phyloP scores from a whole-genome alignment of 768 basidiomycete species.

The Collybiopsis confluens region DNA sequence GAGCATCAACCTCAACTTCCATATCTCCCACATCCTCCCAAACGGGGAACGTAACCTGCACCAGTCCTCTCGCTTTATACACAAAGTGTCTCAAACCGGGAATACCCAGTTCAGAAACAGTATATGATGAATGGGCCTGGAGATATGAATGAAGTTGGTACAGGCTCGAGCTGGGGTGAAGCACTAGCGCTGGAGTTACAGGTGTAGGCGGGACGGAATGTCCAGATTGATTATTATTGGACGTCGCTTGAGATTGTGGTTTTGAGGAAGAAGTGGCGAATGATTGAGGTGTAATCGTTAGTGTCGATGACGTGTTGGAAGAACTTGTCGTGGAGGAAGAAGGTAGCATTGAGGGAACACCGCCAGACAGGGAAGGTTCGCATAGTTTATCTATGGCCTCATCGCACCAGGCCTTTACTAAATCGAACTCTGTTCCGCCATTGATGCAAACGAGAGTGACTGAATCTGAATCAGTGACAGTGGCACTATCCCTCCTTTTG shows the following conservation, averaged over 20 bases:
- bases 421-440: slow-evolving; percentile 79
- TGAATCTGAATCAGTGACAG: slow-evolving; percentile 24
- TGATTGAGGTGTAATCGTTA: background rate
- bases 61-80: slow-evolving; percentile 86
- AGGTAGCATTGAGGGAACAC: too few relatives aligned
- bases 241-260: background rate
- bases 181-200: background rate
- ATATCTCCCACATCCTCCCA: slow-evolving; percentile 68
- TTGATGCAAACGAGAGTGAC: slow-evolving; percentile 79
- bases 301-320: background rate
- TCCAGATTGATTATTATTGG: background rate
- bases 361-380: slow-evolving; percentile 13
- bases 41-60: slow-evolving; percentile 83
- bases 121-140: slow-evolving; percentile 54
- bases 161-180: slow-evolving; percentile 38
- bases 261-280: background rate
- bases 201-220: background rate
- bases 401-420: slow-evolving; percentile 75
- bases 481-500: background rate
- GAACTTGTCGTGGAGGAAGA: background rate
- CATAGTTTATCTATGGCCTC: slow-evolving; percentile 5
- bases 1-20: background rate
- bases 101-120: slow-evolving; percentile 73
- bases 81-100: slow-evolving; percentile 92
- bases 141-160: slow-evolving; percentile 34